A percentile compares a stretch with the other conserved stretches of the same genome.
Conservation (phyloP, 2,329 filamentous ascomycete species). For the Ophiostoma pallidulum region DNA sequence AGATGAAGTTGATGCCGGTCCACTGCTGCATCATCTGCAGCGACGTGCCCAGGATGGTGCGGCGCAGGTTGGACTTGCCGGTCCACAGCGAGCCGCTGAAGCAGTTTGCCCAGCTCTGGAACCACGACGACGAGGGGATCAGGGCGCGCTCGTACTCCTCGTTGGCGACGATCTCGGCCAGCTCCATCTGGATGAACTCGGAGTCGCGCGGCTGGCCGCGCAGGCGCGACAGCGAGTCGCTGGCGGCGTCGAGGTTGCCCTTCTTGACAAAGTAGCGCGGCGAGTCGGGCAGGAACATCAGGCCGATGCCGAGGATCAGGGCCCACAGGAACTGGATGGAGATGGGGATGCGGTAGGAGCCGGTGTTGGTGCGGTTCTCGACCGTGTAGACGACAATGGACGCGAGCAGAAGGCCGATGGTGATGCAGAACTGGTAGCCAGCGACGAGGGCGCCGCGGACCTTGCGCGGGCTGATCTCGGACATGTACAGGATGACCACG, state of each 20-base stretch:
- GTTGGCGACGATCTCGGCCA: slow-evolving; percentile 82
- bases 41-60: slow-evolving; percentile 61
- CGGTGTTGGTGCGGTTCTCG: slow-evolving; percentile 49
- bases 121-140: slow-evolving; percentile 56
- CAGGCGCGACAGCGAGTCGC: slow-evolving; percentile 52
- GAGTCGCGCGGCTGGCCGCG: slow-evolving; percentile 66
- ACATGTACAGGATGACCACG: slow-evolving; percentile 81
- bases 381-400: slow-evolving; percentile 60
- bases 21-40: slow-evolving; percentile 75
- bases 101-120: slow-evolving; percentile 59
- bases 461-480: slow-evolving; percentile 64
- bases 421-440: slow-evolving; percentile 66
- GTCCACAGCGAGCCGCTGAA: slow-evolving; percentile 54
- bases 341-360: slow-evolving; percentile 73
- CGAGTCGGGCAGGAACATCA: slow-evolving; percentile 72
- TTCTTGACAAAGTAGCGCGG: slow-evolving; percentile 80
- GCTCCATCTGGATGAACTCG: slow-evolving; percentile 66
- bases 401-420: slow-evolving; percentile 54
- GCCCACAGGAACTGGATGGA: slow-evolving; percentile 74
- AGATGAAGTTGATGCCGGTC: slow-evolving; percentile 85
- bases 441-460: slow-evolving; percentile 45
- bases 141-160: slow-evolving; percentile 71
- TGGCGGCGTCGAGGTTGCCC: slow-evolving; percentile 57
- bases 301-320: slow-evolving; percentile 60
- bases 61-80: slow-evolving; percentile 58